Conservation (phyloP, 371 early-diverging fungal genomes). For the Basidiobolus meristosporus region DNA sequence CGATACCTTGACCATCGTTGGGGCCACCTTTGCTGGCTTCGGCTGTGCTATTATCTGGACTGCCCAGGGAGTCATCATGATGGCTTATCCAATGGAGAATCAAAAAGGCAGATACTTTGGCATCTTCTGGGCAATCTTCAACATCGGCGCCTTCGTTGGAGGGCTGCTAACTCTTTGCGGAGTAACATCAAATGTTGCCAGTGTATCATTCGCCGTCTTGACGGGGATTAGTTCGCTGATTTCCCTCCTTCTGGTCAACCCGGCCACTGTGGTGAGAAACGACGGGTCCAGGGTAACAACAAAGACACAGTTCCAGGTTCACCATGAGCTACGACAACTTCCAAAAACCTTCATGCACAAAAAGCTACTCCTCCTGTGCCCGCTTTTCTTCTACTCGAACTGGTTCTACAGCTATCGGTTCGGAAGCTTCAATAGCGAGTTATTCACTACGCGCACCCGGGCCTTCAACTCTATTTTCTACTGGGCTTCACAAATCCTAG, state of each 20-base stretch:
- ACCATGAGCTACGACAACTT: conserved; percentile 17
- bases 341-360: conserved; percentile 40
- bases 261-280: conserved; percentile 25
- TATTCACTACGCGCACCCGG: conserved; percentile 35
- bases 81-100: conserved; percentile 55
- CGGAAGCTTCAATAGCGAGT: conserved; percentile 19
- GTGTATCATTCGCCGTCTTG: conserved; percentile 41
- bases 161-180: conserved; percentile 29
- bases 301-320: too few species aligned
- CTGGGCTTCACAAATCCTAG: conserved; percentile 49
- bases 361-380: conserved; percentile 33
- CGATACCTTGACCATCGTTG: conserved; percentile 21
- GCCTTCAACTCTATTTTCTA: conserved; percentile 44
- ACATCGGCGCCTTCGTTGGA: conserved; percentile 43
- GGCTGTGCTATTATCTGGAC: conserved; percentile 44
- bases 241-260: conserved; percentile 30
- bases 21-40: conserved; percentile 40
- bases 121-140: conserved; percentile 69
- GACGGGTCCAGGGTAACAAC: too few species aligned
- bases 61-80: conserved; percentile 66
- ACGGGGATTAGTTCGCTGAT: conserved; percentile 37
- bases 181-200: conserved; percentile 15
- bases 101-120: conserved; percentile 59
- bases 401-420: conserved; percentile 62
- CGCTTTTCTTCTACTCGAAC: conserved; percentile 53